Evolutionary conservation across 2,329 filamentous ascomycete genomes (phyloP).

Genomic region (Monilinia fructigena): DNA sequence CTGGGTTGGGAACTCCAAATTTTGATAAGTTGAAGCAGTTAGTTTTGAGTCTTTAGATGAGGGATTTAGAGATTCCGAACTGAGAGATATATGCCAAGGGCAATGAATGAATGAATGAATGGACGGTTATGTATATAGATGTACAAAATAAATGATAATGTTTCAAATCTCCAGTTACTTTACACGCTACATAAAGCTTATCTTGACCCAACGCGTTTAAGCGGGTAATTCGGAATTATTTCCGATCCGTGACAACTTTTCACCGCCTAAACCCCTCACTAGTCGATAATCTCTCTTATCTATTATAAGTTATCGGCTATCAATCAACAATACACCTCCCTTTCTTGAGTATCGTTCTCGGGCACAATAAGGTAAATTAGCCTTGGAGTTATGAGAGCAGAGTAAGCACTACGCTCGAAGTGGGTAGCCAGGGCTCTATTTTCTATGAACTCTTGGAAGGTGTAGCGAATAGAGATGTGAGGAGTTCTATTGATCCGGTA

Average conservation of each 20-base stretch:
- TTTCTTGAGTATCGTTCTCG: neutral
- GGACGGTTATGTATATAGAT: neutral
- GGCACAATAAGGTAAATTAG: neutral
- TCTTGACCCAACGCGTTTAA: too few species aligned
- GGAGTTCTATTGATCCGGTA: neutral
- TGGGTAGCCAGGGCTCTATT: neutral
- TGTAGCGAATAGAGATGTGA: neutral
- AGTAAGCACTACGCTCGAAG: neutral
- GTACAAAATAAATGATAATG: neutral
- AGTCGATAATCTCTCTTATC: neutral
- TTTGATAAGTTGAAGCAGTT: conserved; percentile 30
- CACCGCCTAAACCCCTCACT: neutral
- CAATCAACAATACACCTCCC: neutral
- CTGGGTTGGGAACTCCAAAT: conserved; percentile 41
- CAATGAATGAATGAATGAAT: too few species aligned
- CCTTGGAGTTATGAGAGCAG: neutral
- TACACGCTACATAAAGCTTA: too few species aligned
- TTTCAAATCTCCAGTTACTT: neutral
- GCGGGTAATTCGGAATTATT: neutral
- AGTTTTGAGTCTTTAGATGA: conserved; percentile 20
- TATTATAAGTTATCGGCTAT: neutral
- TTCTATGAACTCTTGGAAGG: neutral
- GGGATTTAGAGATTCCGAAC: neutral
- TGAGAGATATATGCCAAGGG: too few species aligned
- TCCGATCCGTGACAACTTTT: neutral